Percentiles rank a stretch among this genome's conserved stretches.
phyloP scores from a whole-genome alignment of 2,329 filamentous ascomycete genomes.

The Fusarium sarcochroum region DNA sequence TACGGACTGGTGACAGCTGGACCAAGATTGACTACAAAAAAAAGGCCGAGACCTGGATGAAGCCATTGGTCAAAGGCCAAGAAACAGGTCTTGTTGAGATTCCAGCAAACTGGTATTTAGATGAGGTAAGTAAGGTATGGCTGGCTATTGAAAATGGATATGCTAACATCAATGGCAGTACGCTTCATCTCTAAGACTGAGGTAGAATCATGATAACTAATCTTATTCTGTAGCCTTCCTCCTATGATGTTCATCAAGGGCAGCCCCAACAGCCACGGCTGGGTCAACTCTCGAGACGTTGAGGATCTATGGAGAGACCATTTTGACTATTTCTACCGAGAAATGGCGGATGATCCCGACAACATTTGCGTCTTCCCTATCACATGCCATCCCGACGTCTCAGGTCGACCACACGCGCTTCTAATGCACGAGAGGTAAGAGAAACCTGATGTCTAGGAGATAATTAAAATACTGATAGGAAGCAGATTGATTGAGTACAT shows the following conservation, averaged over 20 bases:
- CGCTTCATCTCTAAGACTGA: background rate
- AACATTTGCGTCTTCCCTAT: slow-evolving; percentile 84
- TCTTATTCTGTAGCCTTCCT: slow-evolving; percentile 56
- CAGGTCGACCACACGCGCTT: slow-evolving; percentile 78
- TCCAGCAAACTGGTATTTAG: slow-evolving; percentile 72
- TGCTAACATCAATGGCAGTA: background rate
- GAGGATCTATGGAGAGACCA: slow-evolving; percentile 77
- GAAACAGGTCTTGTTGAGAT: slow-evolving; percentile 77
- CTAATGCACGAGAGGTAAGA: slow-evolving; percentile 74
- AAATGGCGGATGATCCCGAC: slow-evolving; percentile 61
- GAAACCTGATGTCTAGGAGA: rapidly evolving
- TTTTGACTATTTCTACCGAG: slow-evolving; percentile 81
- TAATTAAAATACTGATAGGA: rapidly evolving
- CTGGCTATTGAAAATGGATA: rapidly evolving
- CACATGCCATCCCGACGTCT: slow-evolving; percentile 82
- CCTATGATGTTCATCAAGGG: slow-evolving; percentile 82
- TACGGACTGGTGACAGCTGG: slow-evolving; percentile 75
- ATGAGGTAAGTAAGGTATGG: slow-evolving; percentile 56
- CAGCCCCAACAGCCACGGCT: slow-evolving; percentile 75
- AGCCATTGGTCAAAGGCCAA: slow-evolving; percentile 70
- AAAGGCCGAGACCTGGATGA: slow-evolving; percentile 50
- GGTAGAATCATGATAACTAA: background rate
- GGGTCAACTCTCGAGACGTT: slow-evolving; percentile 68
- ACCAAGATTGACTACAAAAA: slow-evolving; percentile 75
- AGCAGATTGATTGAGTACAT: slow-evolving; percentile 72